Evolutionary conservation across 2,329 filamentous ascomycete genomes (phyloP).

Genomic region (Chaetomium sp.): DNA sequence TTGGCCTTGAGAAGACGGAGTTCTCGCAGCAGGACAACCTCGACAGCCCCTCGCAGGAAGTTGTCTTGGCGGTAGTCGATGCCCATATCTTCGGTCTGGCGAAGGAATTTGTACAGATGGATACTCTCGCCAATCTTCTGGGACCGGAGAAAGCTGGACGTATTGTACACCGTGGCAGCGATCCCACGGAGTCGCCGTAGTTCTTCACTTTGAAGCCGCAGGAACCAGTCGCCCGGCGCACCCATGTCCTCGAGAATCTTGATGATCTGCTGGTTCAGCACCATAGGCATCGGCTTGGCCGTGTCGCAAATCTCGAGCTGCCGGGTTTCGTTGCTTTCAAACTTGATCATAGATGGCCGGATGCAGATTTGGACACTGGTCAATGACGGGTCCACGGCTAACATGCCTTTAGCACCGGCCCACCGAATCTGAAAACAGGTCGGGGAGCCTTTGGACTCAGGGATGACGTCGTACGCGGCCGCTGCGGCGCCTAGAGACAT

Average conservation of each 20-base stretch:
- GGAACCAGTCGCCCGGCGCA: slow-evolving; percentile 52
- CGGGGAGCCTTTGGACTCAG: slow-evolving; percentile 42
- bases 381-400: slow-evolving; percentile 60
- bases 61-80: slow-evolving; percentile 60
- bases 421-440: slow-evolving; percentile 71
- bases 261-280: slow-evolving; percentile 73
- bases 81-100: slow-evolving; percentile 47
- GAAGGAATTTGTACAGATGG: slow-evolving; percentile 51
- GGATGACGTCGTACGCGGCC: slow-evolving; percentile 52
- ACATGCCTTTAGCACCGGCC: slow-evolving; percentile 70
- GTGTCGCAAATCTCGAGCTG: slow-evolving; percentile 66
- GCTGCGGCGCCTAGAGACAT: slow-evolving; percentile 56
- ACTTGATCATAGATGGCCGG: slow-evolving; percentile 75
- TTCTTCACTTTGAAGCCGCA: slow-evolving; percentile 56
- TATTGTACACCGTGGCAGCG: slow-evolving; percentile 52
- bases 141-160: slow-evolving; percentile 57
- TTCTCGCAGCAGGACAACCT: slow-evolving; percentile 63
- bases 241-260: slow-evolving; percentile 80
- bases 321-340: slow-evolving; percentile 45
- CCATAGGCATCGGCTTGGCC: slow-evolving; percentile 59
- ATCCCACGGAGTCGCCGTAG: slow-evolving; percentile 54
- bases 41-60: slow-evolving; percentile 65
- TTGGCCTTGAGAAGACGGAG: slow-evolving; percentile 72
- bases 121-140: slow-evolving; percentile 56
- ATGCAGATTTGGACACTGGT: slow-evolving; percentile 53